These are phyloP conservation scores for Suhomyces faveliae DNA, from an alignment of 805 yeast genomes.

Conservation along the genomic window DNA sequence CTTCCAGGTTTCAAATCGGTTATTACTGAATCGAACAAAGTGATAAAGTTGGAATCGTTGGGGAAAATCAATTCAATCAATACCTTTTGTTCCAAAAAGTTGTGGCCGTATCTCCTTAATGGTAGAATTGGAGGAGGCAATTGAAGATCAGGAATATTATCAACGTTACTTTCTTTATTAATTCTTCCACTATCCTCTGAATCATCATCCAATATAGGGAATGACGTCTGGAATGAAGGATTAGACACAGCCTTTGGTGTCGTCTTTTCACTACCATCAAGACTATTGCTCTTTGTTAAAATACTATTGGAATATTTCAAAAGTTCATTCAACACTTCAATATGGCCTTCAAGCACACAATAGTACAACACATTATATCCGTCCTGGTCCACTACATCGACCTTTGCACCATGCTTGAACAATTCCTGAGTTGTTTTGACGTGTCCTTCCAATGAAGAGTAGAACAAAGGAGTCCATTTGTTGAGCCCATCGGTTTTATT, in stretches of 20 bases:
- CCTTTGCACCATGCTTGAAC: constrained; percentile 70
- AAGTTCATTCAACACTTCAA: constrained; percentile 71
- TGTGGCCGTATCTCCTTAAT: constrained; percentile 90
- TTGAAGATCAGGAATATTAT: constrained; percentile 83
- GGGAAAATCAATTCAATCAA: constrained; percentile 75
- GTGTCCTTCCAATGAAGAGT: constrained; percentile 86
- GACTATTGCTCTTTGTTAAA: not conserved
- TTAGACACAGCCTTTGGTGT: not conserved
- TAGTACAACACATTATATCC: constrained; percentile 79
- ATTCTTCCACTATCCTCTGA: constrained; percentile 39
- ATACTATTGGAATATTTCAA: constrained; percentile 37
- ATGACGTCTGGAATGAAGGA: not conserved
- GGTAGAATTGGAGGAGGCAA: constrained; percentile 97
- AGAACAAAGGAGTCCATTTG: constrained; percentile 92
- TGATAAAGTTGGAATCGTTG: constrained; percentile 44
- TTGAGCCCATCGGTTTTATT: constrained; percentile 81
- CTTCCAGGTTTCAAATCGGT: constrained; percentile 66
- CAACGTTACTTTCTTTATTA: constrained; percentile 42
- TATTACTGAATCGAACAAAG: constrained; percentile 38
- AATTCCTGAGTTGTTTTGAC: constrained; percentile 65
- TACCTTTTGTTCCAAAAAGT: constrained; percentile 86
- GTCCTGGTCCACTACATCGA: constrained; percentile 70
- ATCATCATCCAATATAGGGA: constrained; percentile 28
- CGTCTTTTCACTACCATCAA: no score
- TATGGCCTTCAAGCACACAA: constrained; percentile 93